Base-by-base conservation (phyloP, 345 rosid species). In the Hibiscus tridactylites region DNA sequence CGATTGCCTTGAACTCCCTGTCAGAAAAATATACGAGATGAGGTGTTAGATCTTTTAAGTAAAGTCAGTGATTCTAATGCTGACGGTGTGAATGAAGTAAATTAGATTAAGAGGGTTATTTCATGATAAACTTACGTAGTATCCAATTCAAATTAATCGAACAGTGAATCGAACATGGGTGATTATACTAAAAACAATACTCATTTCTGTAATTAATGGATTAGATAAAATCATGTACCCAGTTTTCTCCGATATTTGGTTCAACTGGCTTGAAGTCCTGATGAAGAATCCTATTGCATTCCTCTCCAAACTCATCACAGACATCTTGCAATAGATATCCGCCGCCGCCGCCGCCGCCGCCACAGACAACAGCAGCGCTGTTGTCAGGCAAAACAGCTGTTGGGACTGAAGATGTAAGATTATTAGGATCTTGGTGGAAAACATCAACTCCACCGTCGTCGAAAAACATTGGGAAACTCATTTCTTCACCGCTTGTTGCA, bases 201-300 rank as follows among this genome's bases (percentile, higher is more conserved):
- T 39, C 44, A 39, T 39, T 39, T 39, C 44, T 39, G 0, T 39
- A 39, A 39, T 39, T 6, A 0, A 39, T 39, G 44, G 44, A 6
- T 15, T 49, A 15, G 57, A 53, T 53, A 53, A 6, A 53, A 16
- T 53, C 21, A 19, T 5, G 29, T 80, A 81, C 90, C 90, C 84
- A 85, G 0, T 76, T 78, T 70, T 81, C 88, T 67, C 60, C 76
- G 3, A 71, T 37, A 52, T 81, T 67, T 2, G 84, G 82, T 67
- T 39, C 81, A 42, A 65, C 65, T n/a, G 89, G 83, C 79, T 84
- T 87, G 28, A 78, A 74, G 68, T 85, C 83, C 35, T 81, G 85
- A 72, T 81, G 85, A 70, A 81, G 47, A 73, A 78, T 81, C 0
- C 77, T 83, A 68, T 75, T 69, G 67, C 82, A 87, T 16, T 87